phyloP scores from a whole-genome alignment of 768 basidiomycete species.

The Coprinopsis strossmayeri region DNA sequence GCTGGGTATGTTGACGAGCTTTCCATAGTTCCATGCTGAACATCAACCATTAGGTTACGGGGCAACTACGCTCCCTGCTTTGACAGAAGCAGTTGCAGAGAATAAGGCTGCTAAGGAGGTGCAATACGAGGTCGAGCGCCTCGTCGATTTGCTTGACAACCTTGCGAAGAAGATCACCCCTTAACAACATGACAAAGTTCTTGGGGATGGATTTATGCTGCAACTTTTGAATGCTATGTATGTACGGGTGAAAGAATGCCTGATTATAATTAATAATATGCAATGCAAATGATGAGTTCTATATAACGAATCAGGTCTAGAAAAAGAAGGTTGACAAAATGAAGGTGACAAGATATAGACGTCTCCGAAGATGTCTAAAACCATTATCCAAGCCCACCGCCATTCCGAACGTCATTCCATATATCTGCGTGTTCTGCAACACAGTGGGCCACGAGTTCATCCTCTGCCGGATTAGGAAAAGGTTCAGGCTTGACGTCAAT shows the following conservation, averaged over 20 bases:
- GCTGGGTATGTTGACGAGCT: slow-evolving; percentile 48
- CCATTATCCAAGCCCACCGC: neutral
- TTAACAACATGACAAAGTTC: too few species aligned
- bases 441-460: slow-evolving; percentile 38
- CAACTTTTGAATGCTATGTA: too few species aligned
- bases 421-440: slow-evolving; percentile 34
- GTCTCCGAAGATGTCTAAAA: neutral
- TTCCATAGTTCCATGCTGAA: slow-evolving; percentile 50
- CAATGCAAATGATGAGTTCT: neutral
- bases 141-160: slow-evolving; percentile 46
- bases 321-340: too few species aligned
- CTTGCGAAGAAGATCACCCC: slow-evolving; percentile 36
- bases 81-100: slow-evolving; percentile 71
- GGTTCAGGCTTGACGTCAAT: slow-evolving; percentile 18
- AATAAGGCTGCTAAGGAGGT: slow-evolving; percentile 61
- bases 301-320: too few species aligned
- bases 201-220: too few species aligned
- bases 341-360: too few species aligned
- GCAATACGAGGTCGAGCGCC: slow-evolving; percentile 49
- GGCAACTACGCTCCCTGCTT: slow-evolving; percentile 76
- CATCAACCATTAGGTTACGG: slow-evolving; percentile 85
- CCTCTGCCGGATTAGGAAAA: slow-evolving; percentile 26
- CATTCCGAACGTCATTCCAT: slow-evolving; percentile 33
- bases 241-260: neutral
- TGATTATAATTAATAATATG: neutral